Percentiles rank a stretch among this genome's conserved stretches.
Conservation (phyloP, 202 grass and related monocot species). For the Schoenoplectus triqueter region DNA sequence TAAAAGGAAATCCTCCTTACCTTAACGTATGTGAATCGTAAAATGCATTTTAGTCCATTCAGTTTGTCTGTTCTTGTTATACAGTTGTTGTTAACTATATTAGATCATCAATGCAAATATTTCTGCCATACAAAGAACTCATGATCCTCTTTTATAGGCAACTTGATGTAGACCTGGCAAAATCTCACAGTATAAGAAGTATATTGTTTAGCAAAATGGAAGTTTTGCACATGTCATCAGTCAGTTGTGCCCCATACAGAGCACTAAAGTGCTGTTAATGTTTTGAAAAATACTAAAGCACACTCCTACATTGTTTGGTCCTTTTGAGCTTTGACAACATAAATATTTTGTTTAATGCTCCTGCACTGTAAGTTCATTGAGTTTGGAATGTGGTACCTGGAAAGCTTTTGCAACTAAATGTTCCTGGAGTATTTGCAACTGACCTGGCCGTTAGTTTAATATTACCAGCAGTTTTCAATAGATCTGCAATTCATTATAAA, state of each 20-base stretch:
- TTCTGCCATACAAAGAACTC: not conserved
- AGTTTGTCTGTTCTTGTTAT: not conserved
- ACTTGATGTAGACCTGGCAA: not conserved
- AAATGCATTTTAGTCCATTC: slow-evolving; percentile 11
- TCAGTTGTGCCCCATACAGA: not conserved
- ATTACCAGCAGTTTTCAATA: not conserved
- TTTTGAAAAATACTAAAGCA: not conserved
- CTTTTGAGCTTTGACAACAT: not conserved
- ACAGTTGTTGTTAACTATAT: not conserved
- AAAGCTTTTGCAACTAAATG: too few relatives aligned
- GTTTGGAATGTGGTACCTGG: not conserved
- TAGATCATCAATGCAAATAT: not conserved
- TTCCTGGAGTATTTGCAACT: too few relatives aligned
- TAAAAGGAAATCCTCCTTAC: slow-evolving; percentile 86
- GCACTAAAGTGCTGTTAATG: not conserved
- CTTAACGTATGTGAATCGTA: slow-evolving; percentile 64
- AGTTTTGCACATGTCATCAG: not conserved
- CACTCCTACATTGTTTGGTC: not conserved
- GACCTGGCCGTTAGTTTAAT: not conserved
- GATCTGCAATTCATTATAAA: too few relatives aligned
- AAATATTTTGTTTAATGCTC: not conserved
- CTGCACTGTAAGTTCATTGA: not conserved
- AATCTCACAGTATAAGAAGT: not conserved
- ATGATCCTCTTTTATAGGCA: not conserved
- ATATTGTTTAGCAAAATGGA: not conserved